Evolutionary conservation across 345 rosid genomes (phyloP), one percentile per base, ranked within the genome.

Genomic region (Salix brachista): DNA sequence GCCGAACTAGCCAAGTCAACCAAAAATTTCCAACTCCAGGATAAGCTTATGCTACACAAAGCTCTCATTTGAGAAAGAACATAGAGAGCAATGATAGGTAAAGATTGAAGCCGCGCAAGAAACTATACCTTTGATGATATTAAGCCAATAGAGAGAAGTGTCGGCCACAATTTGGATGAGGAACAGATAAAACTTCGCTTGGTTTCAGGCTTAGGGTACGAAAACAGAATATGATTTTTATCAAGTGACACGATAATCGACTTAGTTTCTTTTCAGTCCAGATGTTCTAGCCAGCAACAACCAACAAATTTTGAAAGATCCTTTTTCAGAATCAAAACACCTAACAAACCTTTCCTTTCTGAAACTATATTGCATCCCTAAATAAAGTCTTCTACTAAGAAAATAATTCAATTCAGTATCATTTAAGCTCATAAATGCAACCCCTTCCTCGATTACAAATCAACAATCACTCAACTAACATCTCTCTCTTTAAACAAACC

Each of bases 41-140:
- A 46, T 28, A 50, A 64, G 36, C 52, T 77, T 11, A 64, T 23
- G 32, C 12, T 44, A 77, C 19, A 62, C 67, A 61, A 77, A 70
- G 66, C 23, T 70, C 74, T 69, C 5, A 34, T 37, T 19, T 25
- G 28, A 28, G 19, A 71, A 10, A 48, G 16, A 46, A 21, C 17
- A 54, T 3, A 25, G 19, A 72, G 62, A 71, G 56, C 21, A 71
- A 41, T 50, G 46, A n/a, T 6, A 52, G 19, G 18, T 71, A 46
- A 74, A 28, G 58, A 71, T 65, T 25, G 42, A 72, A 77, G 42
- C 5, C 8, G 9, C 56, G 12, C 36, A 21, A 25, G 58, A 21
- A 13, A 74, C 46, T 61, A 30, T 13, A 46, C 26, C 37, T 39
- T 8, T 3, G 23, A 58, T 58, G 62, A 9, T 36, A 36, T 58